A percentile compares a stretch with the other conserved stretches of the same genome.
phyloP scores from a whole-genome alignment of 306 rosid genomes.

The Corylus heterophylla region DNA sequence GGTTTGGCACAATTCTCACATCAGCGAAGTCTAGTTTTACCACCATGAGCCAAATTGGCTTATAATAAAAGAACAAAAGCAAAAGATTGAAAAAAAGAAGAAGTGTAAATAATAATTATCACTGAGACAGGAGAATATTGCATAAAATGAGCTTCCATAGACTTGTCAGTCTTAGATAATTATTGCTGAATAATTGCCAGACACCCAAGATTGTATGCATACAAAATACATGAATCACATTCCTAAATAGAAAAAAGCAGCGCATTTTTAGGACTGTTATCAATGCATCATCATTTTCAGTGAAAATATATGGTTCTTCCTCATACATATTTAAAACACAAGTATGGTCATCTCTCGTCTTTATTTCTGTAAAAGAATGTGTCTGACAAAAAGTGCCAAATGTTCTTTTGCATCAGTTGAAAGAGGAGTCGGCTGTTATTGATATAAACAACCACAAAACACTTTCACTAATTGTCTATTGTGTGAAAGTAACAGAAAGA shows the following conservation, averaged over 20 bases:
- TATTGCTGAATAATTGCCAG: neutral
- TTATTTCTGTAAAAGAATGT: neutral
- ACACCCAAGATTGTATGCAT: neutral
- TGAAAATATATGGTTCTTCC: neutral
- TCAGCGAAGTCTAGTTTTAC: neutral
- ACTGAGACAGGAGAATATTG: neutral
- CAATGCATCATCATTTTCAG: neutral
- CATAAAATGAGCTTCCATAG: neutral
- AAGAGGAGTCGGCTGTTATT: neutral
- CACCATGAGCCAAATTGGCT: neutral
- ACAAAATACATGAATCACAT: neutral
- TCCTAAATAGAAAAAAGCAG: neutral
- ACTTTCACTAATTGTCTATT: neutral
- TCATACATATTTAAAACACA: neutral
- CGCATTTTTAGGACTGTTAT: neutral
- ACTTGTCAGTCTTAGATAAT: neutral
- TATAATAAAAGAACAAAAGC: neutral
- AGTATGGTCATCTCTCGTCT: neutral
- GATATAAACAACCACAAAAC: neutral
- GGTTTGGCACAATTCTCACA: neutral
- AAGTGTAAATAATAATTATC: neutral
- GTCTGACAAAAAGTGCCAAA: neutral
- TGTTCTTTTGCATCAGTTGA: conserved; percentile 4
- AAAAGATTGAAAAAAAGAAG: neutral
- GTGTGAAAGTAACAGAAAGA: neutral